Percentiles rank a stretch among this genome's conserved stretches.
phyloP scores from a whole-genome alignment of 495 filamentous ascomycete genomes.

The Annulohypoxylon moriforme region DNA sequence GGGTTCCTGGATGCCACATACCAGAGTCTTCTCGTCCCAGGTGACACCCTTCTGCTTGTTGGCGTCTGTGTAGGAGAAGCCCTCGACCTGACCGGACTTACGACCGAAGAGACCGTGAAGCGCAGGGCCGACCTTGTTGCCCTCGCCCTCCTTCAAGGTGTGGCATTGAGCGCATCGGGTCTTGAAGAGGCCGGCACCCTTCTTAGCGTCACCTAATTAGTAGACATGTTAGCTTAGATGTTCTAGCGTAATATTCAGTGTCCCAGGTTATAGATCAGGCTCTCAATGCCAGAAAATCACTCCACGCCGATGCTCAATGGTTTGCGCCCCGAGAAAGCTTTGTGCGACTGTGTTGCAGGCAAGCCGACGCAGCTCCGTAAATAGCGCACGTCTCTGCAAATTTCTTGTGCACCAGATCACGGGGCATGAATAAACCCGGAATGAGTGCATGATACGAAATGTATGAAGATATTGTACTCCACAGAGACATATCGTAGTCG shows the following conservation, averaged over 20 bases:
- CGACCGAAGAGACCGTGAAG: slow-evolving; percentile 98
- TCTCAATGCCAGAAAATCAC: not conserved
- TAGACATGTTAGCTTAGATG: slow-evolving; percentile 49
- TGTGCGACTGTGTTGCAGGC: not conserved
- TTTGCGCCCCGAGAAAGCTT: not conserved
- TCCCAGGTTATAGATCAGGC: not conserved
- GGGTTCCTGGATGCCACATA: slow-evolving; percentile 57
- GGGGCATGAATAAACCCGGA: slow-evolving; percentile 2
- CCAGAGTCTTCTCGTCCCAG: slow-evolving; percentile 90
- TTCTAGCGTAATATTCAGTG: not conserved
- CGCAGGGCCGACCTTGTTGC: slow-evolving; percentile 98
- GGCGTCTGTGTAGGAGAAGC: slow-evolving; percentile 98
- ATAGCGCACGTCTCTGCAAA: slow-evolving; percentile 51
- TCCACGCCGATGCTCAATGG: not conserved
- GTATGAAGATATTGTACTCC: slow-evolving; percentile 32
- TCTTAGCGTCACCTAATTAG: slow-evolving; percentile 84
- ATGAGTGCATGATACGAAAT: not conserved
- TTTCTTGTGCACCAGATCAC: slow-evolving; percentile 5
- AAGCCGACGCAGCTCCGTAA: slow-evolving; percentile 41
- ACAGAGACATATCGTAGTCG: slow-evolving; percentile 24
- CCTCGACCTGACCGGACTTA: slow-evolving; percentile 88
- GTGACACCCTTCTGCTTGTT: slow-evolving; percentile 95
- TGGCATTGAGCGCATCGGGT: slow-evolving; percentile 99
- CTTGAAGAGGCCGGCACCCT: slow-evolving; percentile 99
- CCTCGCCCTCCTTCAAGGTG: slow-evolving; percentile 84